Evolutionary conservation across 257 asterid species (phyloP).

Genomic region (Leptodermis oblonga): DNA sequence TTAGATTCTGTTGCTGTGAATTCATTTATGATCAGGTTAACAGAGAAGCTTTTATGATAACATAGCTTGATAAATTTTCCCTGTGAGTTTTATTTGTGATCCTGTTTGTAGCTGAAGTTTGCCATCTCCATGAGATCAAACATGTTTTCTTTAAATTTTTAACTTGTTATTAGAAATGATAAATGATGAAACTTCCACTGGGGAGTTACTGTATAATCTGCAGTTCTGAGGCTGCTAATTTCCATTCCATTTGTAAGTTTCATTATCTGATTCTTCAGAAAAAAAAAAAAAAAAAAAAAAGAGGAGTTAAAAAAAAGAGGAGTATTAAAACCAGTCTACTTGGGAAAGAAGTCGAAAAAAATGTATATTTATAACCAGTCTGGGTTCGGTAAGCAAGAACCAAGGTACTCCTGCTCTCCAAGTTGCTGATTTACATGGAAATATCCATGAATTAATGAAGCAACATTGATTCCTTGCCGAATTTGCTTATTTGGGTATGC

Average conservation of each 20-base stretch:
- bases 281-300: too few species aligned
- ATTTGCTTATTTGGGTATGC: slow-evolving; percentile 21
- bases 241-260: too few species aligned
- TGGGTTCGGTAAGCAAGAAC: neutral
- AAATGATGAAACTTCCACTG: too few species aligned
- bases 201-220: neutral
- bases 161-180: too few species aligned
- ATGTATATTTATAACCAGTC: neutral
- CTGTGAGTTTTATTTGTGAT: slow-evolving; percentile 23
- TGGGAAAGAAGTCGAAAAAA: slow-evolving; percentile 15
- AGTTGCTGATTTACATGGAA: slow-evolving; percentile 13
- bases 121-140: too few species aligned
- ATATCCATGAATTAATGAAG: slow-evolving; percentile 15
- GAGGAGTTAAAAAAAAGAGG: too few species aligned
- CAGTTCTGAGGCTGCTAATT: neutral
- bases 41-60: slow-evolving; percentile 66
- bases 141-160: too few species aligned
- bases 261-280: neutral
- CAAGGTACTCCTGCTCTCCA: neutral
- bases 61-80: slow-evolving; percentile 17
- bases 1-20: too few species aligned
- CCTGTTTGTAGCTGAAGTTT: slow-evolving; percentile 28
- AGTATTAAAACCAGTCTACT: too few species aligned
- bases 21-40: slow-evolving; percentile 87
- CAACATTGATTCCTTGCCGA: slow-evolving; percentile 13